Evolutionary conservation across 352 stramenopile genomes (phyloP).

Genomic region (Phytophthora foliorum): DNA sequence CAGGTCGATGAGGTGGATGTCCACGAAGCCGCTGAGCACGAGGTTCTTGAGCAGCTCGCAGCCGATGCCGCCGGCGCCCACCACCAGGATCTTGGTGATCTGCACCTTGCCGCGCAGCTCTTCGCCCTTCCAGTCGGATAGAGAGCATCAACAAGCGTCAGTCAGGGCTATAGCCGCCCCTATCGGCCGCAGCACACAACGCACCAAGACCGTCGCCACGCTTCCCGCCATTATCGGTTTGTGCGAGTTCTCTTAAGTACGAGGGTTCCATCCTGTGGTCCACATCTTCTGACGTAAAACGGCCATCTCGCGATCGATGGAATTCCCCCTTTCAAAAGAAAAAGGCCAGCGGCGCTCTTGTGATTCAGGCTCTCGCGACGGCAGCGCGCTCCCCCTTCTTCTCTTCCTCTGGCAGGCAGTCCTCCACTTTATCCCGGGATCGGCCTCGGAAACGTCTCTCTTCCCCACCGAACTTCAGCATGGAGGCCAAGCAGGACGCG

Average conservation of each 20-base stretch:
- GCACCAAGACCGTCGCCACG: conserved; percentile 58
- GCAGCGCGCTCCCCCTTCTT: not conserved
- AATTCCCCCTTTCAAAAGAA: conserved; percentile 34
- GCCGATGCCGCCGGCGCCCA: conserved; percentile 98
- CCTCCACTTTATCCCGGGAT: conserved; percentile 36
- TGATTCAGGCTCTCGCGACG: not conserved
- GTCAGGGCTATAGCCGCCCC: not conserved
- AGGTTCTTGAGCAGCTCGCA: conserved; percentile 99
- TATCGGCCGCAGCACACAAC: conserved; percentile 16
- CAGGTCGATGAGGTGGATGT: conserved; percentile 97
- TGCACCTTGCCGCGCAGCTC: conserved; percentile 79
- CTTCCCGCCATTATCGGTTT: conserved; percentile 34
- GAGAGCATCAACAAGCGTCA: not conserved
- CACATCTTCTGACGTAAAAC: not conserved
- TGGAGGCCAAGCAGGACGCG: conserved; percentile 68
- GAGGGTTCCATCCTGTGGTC: not conserved
- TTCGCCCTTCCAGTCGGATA: conserved; percentile 44
- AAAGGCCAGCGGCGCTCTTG: conserved; percentile 38
- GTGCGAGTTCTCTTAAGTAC: no score
- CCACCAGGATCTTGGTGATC: conserved; percentile 93
- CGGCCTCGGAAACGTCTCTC: conserved; percentile 24
- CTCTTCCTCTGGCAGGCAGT: conserved; percentile 1
- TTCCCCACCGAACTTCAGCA: conserved; percentile 11
- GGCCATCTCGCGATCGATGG: not conserved
- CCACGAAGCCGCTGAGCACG: conserved; percentile 95